Conservation (phyloP, 108 stramenopile species). For the Fragilaria radians region DNA sequence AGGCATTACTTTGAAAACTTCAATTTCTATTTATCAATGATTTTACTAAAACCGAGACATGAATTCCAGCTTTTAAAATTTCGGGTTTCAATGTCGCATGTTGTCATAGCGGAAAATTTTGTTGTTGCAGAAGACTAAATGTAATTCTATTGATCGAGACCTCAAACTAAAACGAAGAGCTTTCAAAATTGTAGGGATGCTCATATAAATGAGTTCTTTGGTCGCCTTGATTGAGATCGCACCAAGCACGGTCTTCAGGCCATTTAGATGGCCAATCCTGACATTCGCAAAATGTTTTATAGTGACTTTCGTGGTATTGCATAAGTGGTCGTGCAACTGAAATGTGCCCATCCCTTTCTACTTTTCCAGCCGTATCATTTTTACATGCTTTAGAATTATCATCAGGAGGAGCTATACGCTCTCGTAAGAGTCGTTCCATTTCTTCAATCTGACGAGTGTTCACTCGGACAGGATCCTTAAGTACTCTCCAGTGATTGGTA, state of each 20-base stretch:
- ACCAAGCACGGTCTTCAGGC: conserved; percentile 25
- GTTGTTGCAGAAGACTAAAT: too few species aligned
- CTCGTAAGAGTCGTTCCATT: conserved; percentile 29
- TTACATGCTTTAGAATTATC: conserved; percentile 24
- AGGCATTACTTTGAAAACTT: too few species aligned
- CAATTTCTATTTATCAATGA: too few species aligned
- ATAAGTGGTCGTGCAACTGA: conserved; percentile 25
- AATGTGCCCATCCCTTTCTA: conserved; percentile 1
- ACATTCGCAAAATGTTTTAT: conserved; percentile 27
- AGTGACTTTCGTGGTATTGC: conserved; percentile 14
- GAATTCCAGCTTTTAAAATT: too few species aligned
- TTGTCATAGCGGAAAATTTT: too few species aligned
- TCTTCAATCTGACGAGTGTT: conserved; percentile 36
- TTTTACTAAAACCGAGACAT: too few species aligned
- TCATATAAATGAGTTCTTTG: conserved; percentile 26
- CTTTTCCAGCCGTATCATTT: conserved; percentile 33
- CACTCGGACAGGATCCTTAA: conserved; percentile 50
- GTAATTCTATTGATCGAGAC: too few species aligned
- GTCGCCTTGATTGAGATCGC: conserved; percentile 4
- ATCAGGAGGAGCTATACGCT: conserved; percentile 23
- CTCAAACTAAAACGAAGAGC: too few species aligned
- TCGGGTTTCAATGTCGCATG: too few species aligned
- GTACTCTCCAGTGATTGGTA: conserved; percentile 40
- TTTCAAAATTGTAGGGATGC: conserved; percentile 41
- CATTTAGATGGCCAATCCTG: conserved; percentile 23